Base-by-base conservation (phyloP, 2,329 filamentous ascomycete species). In the Lithohypha guttulata region DNA sequence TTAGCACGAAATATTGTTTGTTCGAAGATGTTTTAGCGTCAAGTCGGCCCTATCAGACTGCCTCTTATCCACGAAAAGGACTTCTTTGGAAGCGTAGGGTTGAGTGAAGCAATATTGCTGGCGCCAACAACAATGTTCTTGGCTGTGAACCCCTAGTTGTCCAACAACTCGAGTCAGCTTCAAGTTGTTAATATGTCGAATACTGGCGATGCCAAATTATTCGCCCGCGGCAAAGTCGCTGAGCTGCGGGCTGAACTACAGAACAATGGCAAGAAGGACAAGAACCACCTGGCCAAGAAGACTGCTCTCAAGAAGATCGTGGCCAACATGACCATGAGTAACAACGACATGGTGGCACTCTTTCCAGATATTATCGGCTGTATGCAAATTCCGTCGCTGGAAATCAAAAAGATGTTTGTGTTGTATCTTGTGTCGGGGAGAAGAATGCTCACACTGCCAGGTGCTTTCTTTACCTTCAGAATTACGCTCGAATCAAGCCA, bases 281-380 rank as follows among this genome's bases (percentile, higher is more conserved):
- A 95, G 74, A 94, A 93, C 65, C 81, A 85, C 64, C 75, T 81
- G 30, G 77, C 78, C 50, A 98, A 96, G 72, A 96, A 96, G 75
- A 93, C 95, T 57, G 87, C 91, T 8, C 73, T 98, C 47, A 98
- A 98, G 74, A 95, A 95, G 73, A 96, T 98, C 52, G 91, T 98
- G 53, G 91, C 91, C 59, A 98, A 98, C 60, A 98, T 98, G 91
- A 98, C 91, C 49, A 98, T 98, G 91, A 96, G 89, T 75, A 98
- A 98, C 66, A 98, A 96, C 58, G 91, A 98, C 62, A 98, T 98
- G 91, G 82, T 96, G 40, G 86, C 85, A 26, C 70, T 98, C 37
- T 98, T 98, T 53, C 86, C 89, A 13, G 91, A 98, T 58, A 82
- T 98, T 44, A 84, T 98, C 52, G 79, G 71, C 47, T 96, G 89